Percentiles rank a stretch among this genome's conserved stretches.
Evolutionary conservation across 2,329 filamentous ascomycete genomes (phyloP).

Genomic region (Rhexocercosporidium sp.): DNA sequence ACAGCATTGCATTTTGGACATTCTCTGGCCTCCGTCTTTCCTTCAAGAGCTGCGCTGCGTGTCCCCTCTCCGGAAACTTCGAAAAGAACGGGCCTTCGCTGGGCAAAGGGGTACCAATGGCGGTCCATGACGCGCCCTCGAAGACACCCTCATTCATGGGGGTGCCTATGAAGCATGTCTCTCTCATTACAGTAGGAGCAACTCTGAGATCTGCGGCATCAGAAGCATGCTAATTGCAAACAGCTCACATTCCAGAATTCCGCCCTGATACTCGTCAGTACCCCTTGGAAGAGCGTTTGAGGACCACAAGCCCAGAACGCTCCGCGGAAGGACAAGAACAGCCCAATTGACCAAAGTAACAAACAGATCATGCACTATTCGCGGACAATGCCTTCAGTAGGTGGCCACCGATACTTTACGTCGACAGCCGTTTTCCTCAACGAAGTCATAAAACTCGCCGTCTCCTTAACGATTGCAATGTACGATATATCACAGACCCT

Average conservation of each 20-base stretch:
- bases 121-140: constrained; percentile 31
- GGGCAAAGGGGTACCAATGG: constrained; percentile 28
- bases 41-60: neutral
- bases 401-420: constrained; percentile 87
- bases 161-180: constrained; percentile 71
- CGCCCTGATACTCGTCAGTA: constrained; percentile 70
- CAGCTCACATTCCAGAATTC: constrained; percentile 84
- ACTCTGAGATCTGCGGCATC: constrained; percentile 26
- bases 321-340: constrained; percentile 1
- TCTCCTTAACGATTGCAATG: constrained; percentile 85
- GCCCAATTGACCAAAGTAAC: constrained; percentile 30
- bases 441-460: constrained; percentile 86
- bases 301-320: constrained; percentile 2
- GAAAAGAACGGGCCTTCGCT: constrained; percentile 2
- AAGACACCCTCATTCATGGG: constrained; percentile 49
- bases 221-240: constrained; percentile 36
- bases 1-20: neutral
- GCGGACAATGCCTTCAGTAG: constrained; percentile 83
- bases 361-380: constrained; percentile 93
- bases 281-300: constrained; percentile 17
- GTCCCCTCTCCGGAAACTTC: neutral
- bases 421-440: constrained; percentile 94
- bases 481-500: constrained; percentile 83
- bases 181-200: constrained; percentile 63
- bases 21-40: neutral